These are phyloP conservation scores for Sclerotinia nivalis DNA, from an alignment of 2,329 filamentous ascomycete species.

Conservation along the genomic window DNA sequence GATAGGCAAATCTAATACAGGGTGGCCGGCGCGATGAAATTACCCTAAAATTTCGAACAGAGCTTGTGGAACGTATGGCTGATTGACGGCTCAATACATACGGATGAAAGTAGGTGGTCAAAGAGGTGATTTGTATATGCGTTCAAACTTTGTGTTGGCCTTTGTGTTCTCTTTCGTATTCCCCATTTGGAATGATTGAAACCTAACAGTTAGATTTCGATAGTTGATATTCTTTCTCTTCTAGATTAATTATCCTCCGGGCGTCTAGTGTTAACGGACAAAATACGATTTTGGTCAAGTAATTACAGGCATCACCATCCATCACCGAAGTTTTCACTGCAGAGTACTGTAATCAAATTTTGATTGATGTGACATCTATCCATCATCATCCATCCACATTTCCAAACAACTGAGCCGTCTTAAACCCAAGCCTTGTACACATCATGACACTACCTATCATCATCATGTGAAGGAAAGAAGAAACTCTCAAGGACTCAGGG, in stretches of 20 bases:
- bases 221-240: not conserved
- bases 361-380: not conserved
- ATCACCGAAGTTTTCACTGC: slow-evolving; percentile 1
- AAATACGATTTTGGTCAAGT: not conserved
- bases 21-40: slow-evolving; percentile 6
- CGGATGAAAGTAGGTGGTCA: not conserved
- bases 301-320: not conserved
- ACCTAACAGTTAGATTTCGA: slow-evolving; percentile 18
- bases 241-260: slow-evolving; percentile 7
- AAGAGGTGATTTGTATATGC: slow-evolving; percentile 10
- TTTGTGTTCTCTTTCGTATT: slow-evolving; percentile 10
- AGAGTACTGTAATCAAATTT: not conserved
- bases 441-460: not conserved
- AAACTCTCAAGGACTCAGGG: not conserved
- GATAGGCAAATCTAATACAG: slow-evolving; percentile 22
- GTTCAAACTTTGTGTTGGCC: not conserved
- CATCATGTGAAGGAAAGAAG: slow-evolving; percentile 2
- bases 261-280: not conserved
- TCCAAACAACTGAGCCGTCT: slow-evolving; percentile 3
- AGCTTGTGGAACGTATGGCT: slow-evolving; percentile 23
- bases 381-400: slow-evolving; percentile 8
- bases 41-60: not conserved
- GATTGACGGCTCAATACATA: slow-evolving; percentile 21
- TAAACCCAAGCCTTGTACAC: not conserved
- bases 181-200: slow-evolving; percentile 9